Conservation (phyloP, 225 moss, liverwort and hornwort species). For the Polytrichum formosum region DNA sequence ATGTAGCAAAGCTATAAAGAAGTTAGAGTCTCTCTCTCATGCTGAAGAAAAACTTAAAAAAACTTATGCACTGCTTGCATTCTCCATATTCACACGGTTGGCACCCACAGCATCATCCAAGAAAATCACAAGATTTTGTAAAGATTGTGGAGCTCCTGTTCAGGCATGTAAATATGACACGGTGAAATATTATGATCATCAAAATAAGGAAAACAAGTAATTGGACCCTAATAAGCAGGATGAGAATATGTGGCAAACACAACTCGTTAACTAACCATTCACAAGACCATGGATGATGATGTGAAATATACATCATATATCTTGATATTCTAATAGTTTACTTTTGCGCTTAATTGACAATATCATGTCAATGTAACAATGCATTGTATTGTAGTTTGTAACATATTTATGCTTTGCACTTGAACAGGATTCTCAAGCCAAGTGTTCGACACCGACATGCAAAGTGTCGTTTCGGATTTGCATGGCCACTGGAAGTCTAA, state of each 20-base stretch:
- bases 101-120: constrained; percentile 38
- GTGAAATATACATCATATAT: not conserved
- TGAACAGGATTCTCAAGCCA: constrained; percentile 56
- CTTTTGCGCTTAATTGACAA: too few species aligned
- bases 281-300: not conserved
- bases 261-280: not conserved
- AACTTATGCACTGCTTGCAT: constrained; percentile 56
- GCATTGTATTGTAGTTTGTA: too few species aligned
- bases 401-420: not conserved
- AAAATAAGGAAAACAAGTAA: not conserved
- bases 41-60: constrained; percentile 33
- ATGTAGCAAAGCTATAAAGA: constrained; percentile 81
- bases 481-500: constrained; percentile 64
- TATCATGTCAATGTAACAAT: not conserved
- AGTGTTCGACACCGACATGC: constrained; percentile 50
- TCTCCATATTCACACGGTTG: constrained; percentile 61
- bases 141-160: constrained; percentile 44
- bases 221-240: not conserved
- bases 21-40: constrained; percentile 57
- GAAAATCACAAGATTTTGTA: constrained; percentile 36
- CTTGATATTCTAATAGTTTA: not conserved
- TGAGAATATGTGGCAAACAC: too few species aligned
- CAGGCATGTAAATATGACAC: constrained; percentile 18
- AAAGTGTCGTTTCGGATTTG: constrained; percentile 57
- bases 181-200: not conserved